Evolutionary conservation across 2,329 filamentous ascomycete species (phyloP).

Genomic region (Fusarium albosuccineum): DNA sequence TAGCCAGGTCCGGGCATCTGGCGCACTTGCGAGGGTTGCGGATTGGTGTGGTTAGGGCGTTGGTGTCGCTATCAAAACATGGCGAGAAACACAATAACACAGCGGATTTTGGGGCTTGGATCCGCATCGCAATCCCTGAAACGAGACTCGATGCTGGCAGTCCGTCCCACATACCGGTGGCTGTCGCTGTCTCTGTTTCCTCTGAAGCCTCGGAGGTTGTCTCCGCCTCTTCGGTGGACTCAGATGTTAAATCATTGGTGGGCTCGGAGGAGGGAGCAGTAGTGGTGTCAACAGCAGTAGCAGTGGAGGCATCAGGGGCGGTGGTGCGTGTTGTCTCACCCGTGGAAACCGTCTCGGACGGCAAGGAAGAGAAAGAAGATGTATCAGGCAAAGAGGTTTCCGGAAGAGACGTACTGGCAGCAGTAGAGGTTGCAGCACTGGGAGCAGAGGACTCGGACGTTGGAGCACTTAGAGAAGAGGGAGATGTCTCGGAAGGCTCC

Average conservation of each 20-base stretch:
- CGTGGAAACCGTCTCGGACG: slow-evolving; percentile 45
- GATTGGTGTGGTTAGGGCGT: slow-evolving; percentile 7
- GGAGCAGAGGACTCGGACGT: slow-evolving; percentile 45
- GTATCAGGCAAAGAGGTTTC: slow-evolving; percentile 46
- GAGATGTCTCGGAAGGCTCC: slow-evolving; percentile 42
- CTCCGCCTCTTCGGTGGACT: slow-evolving; percentile 22
- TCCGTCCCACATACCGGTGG: slow-evolving; percentile 50
- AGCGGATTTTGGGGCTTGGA: slow-evolving; percentile 34
- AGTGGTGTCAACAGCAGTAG: slow-evolving; percentile 31
- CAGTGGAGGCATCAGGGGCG: slow-evolving; percentile 28
- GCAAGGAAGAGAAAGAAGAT: slow-evolving; percentile 47
- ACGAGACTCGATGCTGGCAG: slow-evolving; percentile 21
- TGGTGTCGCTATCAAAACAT: slow-evolving; percentile 8
- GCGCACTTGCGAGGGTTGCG: slow-evolving; percentile 43
- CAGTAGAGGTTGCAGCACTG: slow-evolving; percentile 42
- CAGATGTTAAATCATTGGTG: slow-evolving; percentile 19
- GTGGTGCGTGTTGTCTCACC: slow-evolving; percentile 41
- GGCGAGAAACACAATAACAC: slow-evolving; percentile 32
- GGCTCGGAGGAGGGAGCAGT: slow-evolving; percentile 13
- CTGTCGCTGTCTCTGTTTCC: slow-evolving; percentile 34
- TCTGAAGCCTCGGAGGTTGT: slow-evolving; percentile 33
- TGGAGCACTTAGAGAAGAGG: slow-evolving; percentile 47
- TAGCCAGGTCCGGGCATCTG: slow-evolving; percentile 10
- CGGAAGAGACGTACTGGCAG: slow-evolving; percentile 51
- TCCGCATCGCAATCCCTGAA: slow-evolving; percentile 25